Evolutionary conservation across 1,284 basidiomycete species (phyloP), one percentile per base, ranked within the genome.

Genomic region (Fomes fomentarius): DNA sequence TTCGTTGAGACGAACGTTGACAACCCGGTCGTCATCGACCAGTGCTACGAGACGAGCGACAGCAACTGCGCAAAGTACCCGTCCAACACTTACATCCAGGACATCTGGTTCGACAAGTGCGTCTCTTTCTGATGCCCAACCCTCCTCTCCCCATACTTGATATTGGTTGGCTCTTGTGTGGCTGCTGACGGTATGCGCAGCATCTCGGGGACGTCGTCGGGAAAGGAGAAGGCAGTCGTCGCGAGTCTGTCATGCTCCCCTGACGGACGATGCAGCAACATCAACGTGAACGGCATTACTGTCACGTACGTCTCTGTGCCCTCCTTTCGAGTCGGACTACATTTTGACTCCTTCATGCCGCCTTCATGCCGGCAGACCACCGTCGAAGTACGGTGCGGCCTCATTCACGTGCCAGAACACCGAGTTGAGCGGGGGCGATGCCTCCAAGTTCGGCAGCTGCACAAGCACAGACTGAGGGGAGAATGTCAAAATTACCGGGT

Each of bases 191-290:
- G n/a, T n/a, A n/a, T n/a, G n/a, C n/a, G 24, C 31, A 80, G 81
- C 57, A 79, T 85, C 52, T 76, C 78, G 15, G 85, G 85, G 1
- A 84, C 81, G 17, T 78, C 80, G 2, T 83, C 81, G 1, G 75
- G 77, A 6, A 66, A 68, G 28, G 64, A 69, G 48, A 74, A 77
- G 40, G 68, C 76, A 3, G 75, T 76, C 1, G 84, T 86, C 3
- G 84, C 82, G 4, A 74, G 74, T 9, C 69, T 88, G 34, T 70
- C 74, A 25, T 88, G 85, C 66, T 86, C 84, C 21, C 76, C 81
- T 5, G 76, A 77, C 63, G 65, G 60, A 9, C 64, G 68, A 24
- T 85, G 82, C 71, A 75, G 63, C 33, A 66, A 81, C 50, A 74
- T 85, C 60, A 79, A 76, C 50, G 76, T 83, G 11, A 76, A 79